These are phyloP conservation scores for Effrenium voratum DNA, from an alignment of 73 alveolate genomes.

Conservation along the genomic window DNA sequence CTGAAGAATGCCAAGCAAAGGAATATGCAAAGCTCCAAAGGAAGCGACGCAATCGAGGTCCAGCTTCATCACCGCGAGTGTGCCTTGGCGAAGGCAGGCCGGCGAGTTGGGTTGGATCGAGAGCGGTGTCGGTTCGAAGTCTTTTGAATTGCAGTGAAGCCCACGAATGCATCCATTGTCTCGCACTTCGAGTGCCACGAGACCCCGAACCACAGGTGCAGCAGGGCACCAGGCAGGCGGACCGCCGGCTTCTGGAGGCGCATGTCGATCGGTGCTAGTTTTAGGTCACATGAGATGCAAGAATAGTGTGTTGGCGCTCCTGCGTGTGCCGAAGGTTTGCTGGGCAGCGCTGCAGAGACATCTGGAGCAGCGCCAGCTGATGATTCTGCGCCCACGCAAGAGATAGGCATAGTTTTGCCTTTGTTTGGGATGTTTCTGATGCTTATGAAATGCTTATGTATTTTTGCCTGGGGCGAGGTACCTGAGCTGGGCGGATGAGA, in stretches of 20 bases:
- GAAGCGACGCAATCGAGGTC: neutral
- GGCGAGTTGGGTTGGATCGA: too few relatives aligned
- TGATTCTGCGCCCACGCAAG: neutral
- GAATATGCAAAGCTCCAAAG: neutral
- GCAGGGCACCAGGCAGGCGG: neutral
- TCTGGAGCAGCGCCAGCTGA: slow-evolving; percentile 21
- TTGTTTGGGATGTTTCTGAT: neutral
- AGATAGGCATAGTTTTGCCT: neutral
- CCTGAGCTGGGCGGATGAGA: slow-evolving; percentile 36
- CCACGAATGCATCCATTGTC: neutral
- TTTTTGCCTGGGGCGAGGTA: too few relatives aligned
- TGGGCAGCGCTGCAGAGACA: slow-evolving; percentile 30
- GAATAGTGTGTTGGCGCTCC: neutral
- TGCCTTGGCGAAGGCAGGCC: slow-evolving; percentile 6
- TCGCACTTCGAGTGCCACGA: neutral
- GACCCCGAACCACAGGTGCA: slow-evolving; percentile 1
- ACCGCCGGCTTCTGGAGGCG: slow-evolving; percentile 1
- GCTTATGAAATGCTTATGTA: neutral
- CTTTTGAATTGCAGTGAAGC: neutral
- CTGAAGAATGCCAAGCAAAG: neutral
- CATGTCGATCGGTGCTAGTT: neutral
- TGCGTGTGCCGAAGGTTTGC: neutral
- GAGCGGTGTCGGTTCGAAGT: neutral
- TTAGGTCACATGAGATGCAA: neutral
- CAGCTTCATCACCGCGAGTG: neutral